Base-by-base conservation (phyloP, 164 flowering plant genomes). In the Aristolochia californica region DNA sequence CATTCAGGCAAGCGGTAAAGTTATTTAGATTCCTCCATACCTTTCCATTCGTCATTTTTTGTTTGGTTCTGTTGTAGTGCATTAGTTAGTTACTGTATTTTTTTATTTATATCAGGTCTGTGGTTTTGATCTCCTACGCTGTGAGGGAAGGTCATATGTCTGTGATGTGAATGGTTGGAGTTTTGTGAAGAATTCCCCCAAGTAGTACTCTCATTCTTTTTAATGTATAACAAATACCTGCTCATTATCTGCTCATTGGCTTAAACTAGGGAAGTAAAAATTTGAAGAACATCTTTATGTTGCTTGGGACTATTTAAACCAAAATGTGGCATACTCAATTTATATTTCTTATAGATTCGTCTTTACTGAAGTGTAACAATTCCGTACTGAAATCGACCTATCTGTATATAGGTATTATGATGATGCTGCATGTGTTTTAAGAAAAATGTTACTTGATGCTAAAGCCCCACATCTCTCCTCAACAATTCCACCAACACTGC, bases 121-220 rank as follows among this genome's bases (percentile, higher is more conserved):
- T 78, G 99, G 97, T 24, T 94, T 94, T 78, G 99, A 94, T 75
- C 93, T 94, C 51, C 69, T 94, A 78, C 95, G 99, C 16, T 82
- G 88, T 55, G 97, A 88, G 63, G 99, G 99, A 34, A 78, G 95
- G 14, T 94, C 99, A 51, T 94, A 88, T 77, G 99, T 94, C 25
- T 94, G 97, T 77, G 99, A 94, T 81, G 99, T 94, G 59, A 94
- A 94, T 74, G 99, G 99, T 53, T 94, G 99, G 99, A 94, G 99
- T 65, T 94, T 94, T 71, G 99, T 94, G 55, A 94, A 94, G 77
- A 94, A 90, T 61, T 94, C 99, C 5, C 65, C 90, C 84, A 94
- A 94, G 99, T 94, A 85, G 75, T 52, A 25, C 48, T 51, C 38
- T 60, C 12, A n/a, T 50, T 20, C 38, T n/a, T 16, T 40, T 16